Evolutionary conservation across 73 alveolate genomes (phyloP).

Genomic region (Paramecium bursaria): DNA sequence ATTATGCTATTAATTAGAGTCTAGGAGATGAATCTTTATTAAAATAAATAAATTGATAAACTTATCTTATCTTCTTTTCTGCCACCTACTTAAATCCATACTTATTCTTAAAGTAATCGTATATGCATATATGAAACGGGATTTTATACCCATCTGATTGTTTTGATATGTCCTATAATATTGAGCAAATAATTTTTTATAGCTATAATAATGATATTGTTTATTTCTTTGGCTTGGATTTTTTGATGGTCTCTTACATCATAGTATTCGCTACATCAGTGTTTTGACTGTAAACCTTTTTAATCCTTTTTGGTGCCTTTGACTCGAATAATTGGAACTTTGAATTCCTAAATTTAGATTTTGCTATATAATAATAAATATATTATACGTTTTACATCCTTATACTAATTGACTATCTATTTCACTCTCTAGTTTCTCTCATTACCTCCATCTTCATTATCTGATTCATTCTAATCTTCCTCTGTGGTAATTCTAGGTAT

Average conservation of each 20-base stretch:
- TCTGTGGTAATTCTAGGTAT: too few relatives aligned
- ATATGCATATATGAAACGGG: conserved; percentile 42
- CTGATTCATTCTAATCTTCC: not conserved
- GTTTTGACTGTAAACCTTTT: conserved; percentile 37
- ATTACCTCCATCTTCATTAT: not conserved
- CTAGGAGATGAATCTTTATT: conserved; percentile 1
- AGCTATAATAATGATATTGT: conserved; percentile 10
- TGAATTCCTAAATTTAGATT: not conserved
- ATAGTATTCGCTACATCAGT: conserved; percentile 40
- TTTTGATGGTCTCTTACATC: not conserved
- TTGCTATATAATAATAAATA: not conserved
- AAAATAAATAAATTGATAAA: conserved; percentile 43
- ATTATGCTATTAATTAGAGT: conserved; percentile 17
- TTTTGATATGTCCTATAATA: conserved; percentile 33
- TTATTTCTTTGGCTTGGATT: conserved; percentile 13
- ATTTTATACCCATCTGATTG: conserved; percentile 48
- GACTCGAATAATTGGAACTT: not conserved
- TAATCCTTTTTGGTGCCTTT: conserved; percentile 1
- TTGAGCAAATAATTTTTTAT: conserved; percentile 3
- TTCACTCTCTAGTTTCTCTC: not conserved
- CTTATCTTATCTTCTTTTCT: conserved; percentile 41
- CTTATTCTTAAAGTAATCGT: conserved; percentile 53
- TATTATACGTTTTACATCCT: conserved; percentile 11
- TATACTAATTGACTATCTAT: not conserved
- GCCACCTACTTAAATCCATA: conserved; percentile 56